Conservation (phyloP, 768 basidiomycete species). For the Baorangia bicolor region DNA sequence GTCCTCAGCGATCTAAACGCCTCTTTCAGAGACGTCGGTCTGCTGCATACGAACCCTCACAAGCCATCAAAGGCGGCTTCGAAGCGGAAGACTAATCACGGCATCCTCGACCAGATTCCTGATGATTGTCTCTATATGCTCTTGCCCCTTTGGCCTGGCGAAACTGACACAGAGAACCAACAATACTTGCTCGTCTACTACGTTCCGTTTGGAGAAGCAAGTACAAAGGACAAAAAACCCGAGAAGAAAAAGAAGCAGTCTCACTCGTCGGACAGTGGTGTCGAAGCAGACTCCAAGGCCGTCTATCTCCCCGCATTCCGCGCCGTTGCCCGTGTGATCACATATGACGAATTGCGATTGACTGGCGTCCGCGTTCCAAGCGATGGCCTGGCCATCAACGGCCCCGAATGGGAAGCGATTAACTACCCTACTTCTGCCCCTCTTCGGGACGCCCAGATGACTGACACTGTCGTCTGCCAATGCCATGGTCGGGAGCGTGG, state of each 20-base stretch:
- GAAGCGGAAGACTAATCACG: slow-evolving; percentile 23
- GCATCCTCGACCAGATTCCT: slow-evolving; percentile 62
- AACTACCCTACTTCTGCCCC: slow-evolving; percentile 30
- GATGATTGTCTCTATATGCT: slow-evolving; percentile 78
- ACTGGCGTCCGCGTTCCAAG: slow-evolving; percentile 74
- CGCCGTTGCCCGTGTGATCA: slow-evolving; percentile 71
- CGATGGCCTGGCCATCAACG: slow-evolving; percentile 65
- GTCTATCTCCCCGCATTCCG: slow-evolving; percentile 65
- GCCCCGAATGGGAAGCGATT: slow-evolving; percentile 53
- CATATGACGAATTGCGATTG: slow-evolving; percentile 68
- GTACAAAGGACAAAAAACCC: slow-evolving; percentile 16
- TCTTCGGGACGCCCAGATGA: slow-evolving; percentile 35
- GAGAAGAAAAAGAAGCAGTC: slow-evolving; percentile 36
- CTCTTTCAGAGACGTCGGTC: slow-evolving; percentile 78
- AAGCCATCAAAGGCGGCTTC: slow-evolving; percentile 24
- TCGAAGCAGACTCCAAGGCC: slow-evolving; percentile 39
- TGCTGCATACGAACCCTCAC: slow-evolving; percentile 57
- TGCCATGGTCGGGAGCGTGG: slow-evolving; percentile 64
- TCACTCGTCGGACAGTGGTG: slow-evolving; percentile 27
- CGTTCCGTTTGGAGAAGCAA: slow-evolving; percentile 45
- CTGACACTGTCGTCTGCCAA: slow-evolving; percentile 51
- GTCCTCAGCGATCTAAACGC: slow-evolving; percentile 68
- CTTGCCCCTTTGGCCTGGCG: slow-evolving; percentile 79
- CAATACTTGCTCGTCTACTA: slow-evolving; percentile 82
- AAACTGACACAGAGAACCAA: slow-evolving; percentile 62